These are phyloP conservation scores for Viola pubescens DNA, from an alignment of 441 rosid species.

Conservation along the genomic window DNA sequence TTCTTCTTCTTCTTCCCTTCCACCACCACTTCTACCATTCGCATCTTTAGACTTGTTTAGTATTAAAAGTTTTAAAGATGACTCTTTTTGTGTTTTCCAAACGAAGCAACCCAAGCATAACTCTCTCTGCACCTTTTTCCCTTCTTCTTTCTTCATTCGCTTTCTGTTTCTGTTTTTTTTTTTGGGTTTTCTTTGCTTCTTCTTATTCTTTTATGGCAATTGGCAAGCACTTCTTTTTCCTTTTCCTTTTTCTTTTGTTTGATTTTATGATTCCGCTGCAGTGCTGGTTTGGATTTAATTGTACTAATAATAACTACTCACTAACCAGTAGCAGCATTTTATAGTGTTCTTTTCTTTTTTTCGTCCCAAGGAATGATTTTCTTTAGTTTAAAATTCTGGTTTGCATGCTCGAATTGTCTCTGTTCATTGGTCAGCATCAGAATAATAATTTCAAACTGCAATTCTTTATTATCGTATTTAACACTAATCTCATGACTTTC, in stretches of 20 bases:
- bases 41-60: background rate
- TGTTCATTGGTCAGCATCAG: constrained; percentile 19
- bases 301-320: background rate
- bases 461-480: no score
- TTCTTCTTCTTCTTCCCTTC: constrained; percentile 13
- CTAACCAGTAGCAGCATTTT: background rate
- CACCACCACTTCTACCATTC: constrained; percentile 12
- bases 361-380: background rate
- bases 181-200: background rate
- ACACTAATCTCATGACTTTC: no score
- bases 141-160: background rate
- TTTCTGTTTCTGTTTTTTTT: background rate
- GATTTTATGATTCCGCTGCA: background rate
- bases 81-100: no score
- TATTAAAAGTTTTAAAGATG: background rate
- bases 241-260: background rate
- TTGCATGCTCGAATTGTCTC: constrained; percentile 12
- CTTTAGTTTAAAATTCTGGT: background rate
- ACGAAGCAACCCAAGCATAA: no score
- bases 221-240: background rate
- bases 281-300: background rate
- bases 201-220: background rate
- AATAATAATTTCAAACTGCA: no score
- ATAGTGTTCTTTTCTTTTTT: background rate
- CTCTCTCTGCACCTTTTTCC: no score